A percentile compares a stretch with the other conserved stretches of the same genome.
Conservation (phyloP, 2,329 filamentous ascomycete species). For the Aspergillus cejpii region DNA sequence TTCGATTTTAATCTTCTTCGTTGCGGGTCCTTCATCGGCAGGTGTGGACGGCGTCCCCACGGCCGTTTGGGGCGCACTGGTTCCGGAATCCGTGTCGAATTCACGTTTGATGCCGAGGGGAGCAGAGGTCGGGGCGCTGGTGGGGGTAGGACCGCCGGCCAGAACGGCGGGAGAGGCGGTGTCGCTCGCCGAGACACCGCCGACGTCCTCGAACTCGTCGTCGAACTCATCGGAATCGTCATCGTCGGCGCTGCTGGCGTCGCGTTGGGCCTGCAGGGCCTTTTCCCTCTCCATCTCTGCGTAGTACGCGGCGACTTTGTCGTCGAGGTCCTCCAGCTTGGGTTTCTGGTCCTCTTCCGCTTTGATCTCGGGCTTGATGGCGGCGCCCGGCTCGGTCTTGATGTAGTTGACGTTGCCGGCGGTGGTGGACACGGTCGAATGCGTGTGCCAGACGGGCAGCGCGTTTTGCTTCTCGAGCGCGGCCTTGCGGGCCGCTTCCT, state of each 20-base stretch:
- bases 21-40: constrained; percentile 35
- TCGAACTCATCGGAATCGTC: constrained; percentile 38
- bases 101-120: constrained; percentile 34
- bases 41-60: constrained; percentile 33
- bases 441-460: constrained; percentile 49
- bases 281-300: constrained; percentile 42
- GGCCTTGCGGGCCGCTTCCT: constrained; percentile 44
- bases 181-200: constrained; percentile 34
- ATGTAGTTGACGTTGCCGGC: constrained; percentile 20
- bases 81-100: constrained; percentile 35
- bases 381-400: constrained; percentile 29
- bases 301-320: constrained; percentile 44
- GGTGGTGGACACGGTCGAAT: constrained; percentile 41
- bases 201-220: constrained; percentile 43
- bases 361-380: constrained; percentile 37
- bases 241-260: constrained; percentile 38
- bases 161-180: constrained; percentile 30
- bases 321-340: constrained; percentile 39
- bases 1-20: constrained; percentile 43
- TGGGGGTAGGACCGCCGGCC: constrained; percentile 21
- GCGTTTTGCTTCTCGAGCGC: constrained; percentile 47
- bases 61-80: constrained; percentile 34
- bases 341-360: constrained; percentile 41
- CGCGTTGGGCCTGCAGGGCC: constrained; percentile 37
- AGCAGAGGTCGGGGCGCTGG: constrained; percentile 22